Base-by-base conservation (phyloP, 2,329 filamentous ascomycete species). In the Dactylellina sp. region DNA sequence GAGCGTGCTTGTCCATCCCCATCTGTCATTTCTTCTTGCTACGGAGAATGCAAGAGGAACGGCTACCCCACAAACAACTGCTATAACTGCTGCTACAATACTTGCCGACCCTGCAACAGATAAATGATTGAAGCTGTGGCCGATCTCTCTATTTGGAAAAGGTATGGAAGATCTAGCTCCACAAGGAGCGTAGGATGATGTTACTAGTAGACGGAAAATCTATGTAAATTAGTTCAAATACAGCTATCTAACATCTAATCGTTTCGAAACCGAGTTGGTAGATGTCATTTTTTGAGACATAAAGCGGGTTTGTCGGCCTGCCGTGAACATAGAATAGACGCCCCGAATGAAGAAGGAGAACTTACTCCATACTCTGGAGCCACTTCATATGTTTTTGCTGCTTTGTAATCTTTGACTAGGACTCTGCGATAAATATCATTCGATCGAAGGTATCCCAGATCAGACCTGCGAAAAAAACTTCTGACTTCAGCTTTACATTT, bases 81-180 rank as follows among this genome's bases (percentile, higher is more conserved):
- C 24, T 59, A 68, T 32, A 52, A 47, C 18, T 68, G 63, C 53
- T 68, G 63, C 24, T 56, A 68, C 22, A 25, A 52, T 20, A 68
- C 63, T 24, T 68, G 63, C 63, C 42, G 63, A 47, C 63, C 52
- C 28, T 65, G 62, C 52, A 64, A 64, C 25, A 46, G 46, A 32
- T 55, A 46, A 39, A 7, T 25, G 50, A 5, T 42, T n/a, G 5
- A 42, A 42, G 39, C n/a, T n/a, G 39, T 18, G 5, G 14, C 39
- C 39, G 28, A 32, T 32, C 9, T 32, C 28, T 32, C 9, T 20
- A 47, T 47, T 2, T 24, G 44, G 20, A 24, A 12, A 47, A 22
- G 44, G 9, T 4, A 32, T 32, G 28, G 28, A 5, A 32, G 5
- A 9, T 32, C 28, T 32, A 9, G 28, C 28, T 9, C 9, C 28